Evolutionary conservation across 1,284 basidiomycete genomes (phyloP).

Genomic region (Leccinum solheimii): DNA sequence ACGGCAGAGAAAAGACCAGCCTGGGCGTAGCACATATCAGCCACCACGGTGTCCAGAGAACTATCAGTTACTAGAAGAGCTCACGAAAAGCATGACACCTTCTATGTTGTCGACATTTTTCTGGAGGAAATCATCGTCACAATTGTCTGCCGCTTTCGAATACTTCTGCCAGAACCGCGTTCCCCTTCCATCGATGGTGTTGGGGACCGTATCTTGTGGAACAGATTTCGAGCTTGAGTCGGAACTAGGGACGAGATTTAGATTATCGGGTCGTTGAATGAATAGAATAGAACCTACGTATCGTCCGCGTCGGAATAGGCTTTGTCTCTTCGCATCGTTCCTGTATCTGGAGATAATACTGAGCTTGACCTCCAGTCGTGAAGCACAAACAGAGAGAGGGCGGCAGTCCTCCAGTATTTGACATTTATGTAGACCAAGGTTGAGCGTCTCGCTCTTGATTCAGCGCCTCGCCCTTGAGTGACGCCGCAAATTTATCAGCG

Average conservation of each 20-base stretch:
- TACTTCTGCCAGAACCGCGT: conserved; percentile 14
- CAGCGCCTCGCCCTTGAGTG: neutral
- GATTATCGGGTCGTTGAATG: neutral
- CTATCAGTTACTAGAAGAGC: neutral
- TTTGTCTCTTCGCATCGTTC: neutral
- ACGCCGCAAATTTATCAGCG: neutral
- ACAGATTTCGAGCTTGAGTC: neutral
- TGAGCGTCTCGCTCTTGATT: neutral
- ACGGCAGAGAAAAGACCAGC: conserved; percentile 22
- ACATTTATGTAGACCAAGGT: neutral
- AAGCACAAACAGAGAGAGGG: neutral
- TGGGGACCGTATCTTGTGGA: neutral
- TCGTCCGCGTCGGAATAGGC: neutral
- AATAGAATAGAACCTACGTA: neutral
- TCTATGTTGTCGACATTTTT: conserved; percentile 16
- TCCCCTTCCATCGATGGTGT: neutral
- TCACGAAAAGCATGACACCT: conserved; percentile 19
- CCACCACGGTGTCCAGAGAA: neutral
- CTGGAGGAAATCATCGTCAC: conserved; percentile 15
- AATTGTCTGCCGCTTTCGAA: conserved; percentile 7
- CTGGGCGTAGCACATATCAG: neutral
- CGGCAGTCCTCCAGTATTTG: neutral
- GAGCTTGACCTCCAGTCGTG: neutral
- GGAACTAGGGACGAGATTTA: neutral
- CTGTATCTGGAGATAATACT: neutral